A percentile compares a stretch with the other conserved stretches of the same genome.
phyloP scores from a whole-genome alignment of 2,329 filamentous ascomycete genomes.

The Orbilia ellipsospora region DNA sequence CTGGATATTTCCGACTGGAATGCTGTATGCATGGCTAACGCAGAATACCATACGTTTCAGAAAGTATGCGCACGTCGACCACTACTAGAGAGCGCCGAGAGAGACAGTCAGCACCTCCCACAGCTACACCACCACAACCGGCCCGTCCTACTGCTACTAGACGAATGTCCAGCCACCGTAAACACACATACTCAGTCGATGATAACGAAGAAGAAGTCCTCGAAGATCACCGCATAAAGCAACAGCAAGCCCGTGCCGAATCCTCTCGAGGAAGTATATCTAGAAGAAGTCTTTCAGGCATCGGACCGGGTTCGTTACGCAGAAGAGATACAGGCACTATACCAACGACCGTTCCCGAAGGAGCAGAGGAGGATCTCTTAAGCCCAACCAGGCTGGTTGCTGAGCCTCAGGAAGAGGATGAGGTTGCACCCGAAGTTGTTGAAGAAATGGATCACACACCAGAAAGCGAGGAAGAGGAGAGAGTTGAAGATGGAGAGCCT shows the following conservation, averaged over 20 bases:
- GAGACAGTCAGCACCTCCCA: slow-evolving; percentile 18
- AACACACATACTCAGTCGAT: slow-evolving; percentile 48
- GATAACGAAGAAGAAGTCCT: slow-evolving; percentile 47
- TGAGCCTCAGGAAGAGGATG: slow-evolving; percentile 24
- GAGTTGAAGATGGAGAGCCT: slow-evolving; percentile 42
- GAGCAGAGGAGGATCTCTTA: slow-evolving; percentile 32
- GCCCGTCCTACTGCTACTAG: slow-evolving; percentile 32
- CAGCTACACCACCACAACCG: slow-evolving; percentile 5
- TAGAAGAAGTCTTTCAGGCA: slow-evolving; percentile 7
- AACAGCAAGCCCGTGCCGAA: slow-evolving; percentile 32
- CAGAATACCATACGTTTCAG: slow-evolving; percentile 4
- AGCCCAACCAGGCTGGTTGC: slow-evolving; percentile 29
- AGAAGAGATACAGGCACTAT: slow-evolving; percentile 28
- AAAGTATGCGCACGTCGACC: slow-evolving; percentile 36
- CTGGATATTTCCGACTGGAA: slow-evolving; percentile 5
- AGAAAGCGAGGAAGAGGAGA: slow-evolving; percentile 36
- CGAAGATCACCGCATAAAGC: slow-evolving; percentile 34
- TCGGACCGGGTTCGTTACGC: slow-evolving; percentile 26
- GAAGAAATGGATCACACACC: slow-evolving; percentile 35
- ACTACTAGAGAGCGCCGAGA: slow-evolving; percentile 39
- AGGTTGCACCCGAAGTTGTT: slow-evolving; percentile 21
- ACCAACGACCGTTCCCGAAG: slow-evolving; percentile 24
- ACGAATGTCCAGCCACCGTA: slow-evolving; percentile 40
- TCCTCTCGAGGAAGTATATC: slow-evolving; percentile 7
- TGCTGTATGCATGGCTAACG: slow-evolving; percentile 17